Base-by-base conservation (phyloP, 2,329 filamentous ascomycete species). In the Taxawa tesnikishii region DNA sequence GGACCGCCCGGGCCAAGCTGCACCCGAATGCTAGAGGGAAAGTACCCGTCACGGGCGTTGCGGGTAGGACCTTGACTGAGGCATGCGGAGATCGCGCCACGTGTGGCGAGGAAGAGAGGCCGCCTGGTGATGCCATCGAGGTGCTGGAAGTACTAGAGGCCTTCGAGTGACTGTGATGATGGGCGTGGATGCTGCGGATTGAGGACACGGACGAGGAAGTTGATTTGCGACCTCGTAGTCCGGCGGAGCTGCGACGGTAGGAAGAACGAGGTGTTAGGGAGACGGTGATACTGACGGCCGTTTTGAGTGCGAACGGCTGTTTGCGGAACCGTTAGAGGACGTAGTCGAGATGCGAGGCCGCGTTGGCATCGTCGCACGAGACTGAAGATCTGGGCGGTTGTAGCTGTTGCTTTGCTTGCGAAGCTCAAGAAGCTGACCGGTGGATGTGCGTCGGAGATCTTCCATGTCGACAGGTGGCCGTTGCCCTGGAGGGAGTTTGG, bases 181-280 rank as follows among this genome's bases (percentile, higher is more conserved):
- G 76, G 42, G 84, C 79, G 47, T 88, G 85, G 50, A 96, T 84
- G 27, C 82, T 92, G 37, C 90, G 79, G 36, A 98, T 79, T 0
- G 85, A 94, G 1, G 85, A 94, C 11, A 98, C 77, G 0, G 87
- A 96, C 0, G 85, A 94, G 0, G 85, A 94, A 0, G 90, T 98
- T 1, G 88, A 96, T 54, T 96, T 96, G 38, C 90, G 75, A 23
- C 90, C 88, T 16, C 87, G 75, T 27, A 96, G 69, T 17, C 88
- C 87, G 26, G 70, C 74, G 4, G 84, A 93, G 3, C 83, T 75
- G 21, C 85, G 79, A 8, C 90, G 76, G 47, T 92, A 80, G 1
- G 82, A 83, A 4, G 83, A 85, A 24, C 85, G 79, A 3, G 90
- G 88, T 1, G 90, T 96, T 25, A 94, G 56, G 0, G 90, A 88